Evolutionary conservation across 192 early-diverging fungal species (phyloP).

Genomic region (Piromyces finnis): DNA sequence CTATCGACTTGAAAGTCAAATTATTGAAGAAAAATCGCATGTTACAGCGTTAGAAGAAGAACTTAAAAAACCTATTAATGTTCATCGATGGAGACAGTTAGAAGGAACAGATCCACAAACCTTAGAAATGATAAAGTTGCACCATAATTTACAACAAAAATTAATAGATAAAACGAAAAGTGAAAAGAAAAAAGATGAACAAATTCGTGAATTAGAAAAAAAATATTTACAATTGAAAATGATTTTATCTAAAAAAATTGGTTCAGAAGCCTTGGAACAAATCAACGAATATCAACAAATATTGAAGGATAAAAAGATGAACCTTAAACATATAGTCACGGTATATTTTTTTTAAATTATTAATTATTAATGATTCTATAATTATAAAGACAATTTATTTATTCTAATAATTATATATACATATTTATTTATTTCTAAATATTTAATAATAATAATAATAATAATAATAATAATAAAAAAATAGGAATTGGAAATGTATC

Average conservation of each 20-base stretch:
- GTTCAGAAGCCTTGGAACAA: conserved; percentile 42
- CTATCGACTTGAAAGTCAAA: conserved; percentile 16
- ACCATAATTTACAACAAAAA: conserved; percentile 36
- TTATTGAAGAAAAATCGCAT: conserved; percentile 17
- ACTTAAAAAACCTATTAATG: conserved; percentile 38
- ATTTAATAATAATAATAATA: no score
- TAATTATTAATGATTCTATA: no score
- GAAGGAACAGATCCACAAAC: conserved; percentile 37
- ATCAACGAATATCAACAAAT: conserved; percentile 21
- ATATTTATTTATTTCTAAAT: no score
- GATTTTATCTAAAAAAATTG: conserved; percentile 31
- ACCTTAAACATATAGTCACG: conserved; percentile 36
- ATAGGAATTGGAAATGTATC: background rate
- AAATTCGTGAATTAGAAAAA: conserved; percentile 29
- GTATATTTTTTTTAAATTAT: background rate
- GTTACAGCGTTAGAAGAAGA: conserved; percentile 44
- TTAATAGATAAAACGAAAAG: conserved; percentile 32
- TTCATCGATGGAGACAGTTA: conserved; percentile 44
- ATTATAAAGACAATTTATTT: no score
- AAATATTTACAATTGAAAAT: conserved; percentile 34
- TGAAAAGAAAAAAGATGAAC: conserved; percentile 22
- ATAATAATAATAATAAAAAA: background rate
- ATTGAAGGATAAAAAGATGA: conserved; percentile 32
- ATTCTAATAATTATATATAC: no score
- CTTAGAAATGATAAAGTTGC: conserved; percentile 31